Percentiles rank a stretch among this genome's conserved stretches.
Evolutionary conservation across 805 yeast species (phyloP).

Genomic region (Suhomyces faveliae): DNA sequence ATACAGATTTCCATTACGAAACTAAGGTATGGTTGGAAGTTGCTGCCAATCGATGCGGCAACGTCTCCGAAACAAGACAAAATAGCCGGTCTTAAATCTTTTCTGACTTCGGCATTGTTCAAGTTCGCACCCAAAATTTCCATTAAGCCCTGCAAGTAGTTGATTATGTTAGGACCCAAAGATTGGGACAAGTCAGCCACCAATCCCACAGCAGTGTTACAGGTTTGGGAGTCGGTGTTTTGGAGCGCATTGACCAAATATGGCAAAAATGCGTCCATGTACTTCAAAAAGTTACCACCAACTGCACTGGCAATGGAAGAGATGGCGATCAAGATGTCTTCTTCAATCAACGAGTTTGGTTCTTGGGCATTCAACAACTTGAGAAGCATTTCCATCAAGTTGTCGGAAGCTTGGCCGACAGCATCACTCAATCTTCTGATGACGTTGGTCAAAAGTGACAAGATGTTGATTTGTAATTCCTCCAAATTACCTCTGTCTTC

Average conservation of each 20-base stretch:
- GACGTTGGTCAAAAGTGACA: slow-evolving; percentile 76
- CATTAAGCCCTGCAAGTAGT: slow-evolving; percentile 81
- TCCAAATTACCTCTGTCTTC: slow-evolving; percentile 80
- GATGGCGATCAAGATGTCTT: slow-evolving; percentile 89
- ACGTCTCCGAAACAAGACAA: slow-evolving; percentile 94
- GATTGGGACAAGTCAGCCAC: slow-evolving; percentile 94
- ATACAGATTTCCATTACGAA: slow-evolving; percentile 78
- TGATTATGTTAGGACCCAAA: slow-evolving; percentile 67
- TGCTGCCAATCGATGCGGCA: slow-evolving; percentile 81
- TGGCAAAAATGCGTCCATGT: slow-evolving; percentile 81
- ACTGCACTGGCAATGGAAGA: slow-evolving; percentile 85
- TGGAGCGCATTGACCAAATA: slow-evolving; percentile 74
- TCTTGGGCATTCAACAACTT: slow-evolving; percentile 58
- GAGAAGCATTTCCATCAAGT: slow-evolving; percentile 79
- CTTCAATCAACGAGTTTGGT: slow-evolving; percentile 81
- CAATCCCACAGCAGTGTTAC: slow-evolving; percentile 89
- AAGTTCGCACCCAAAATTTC: slow-evolving; percentile 73
- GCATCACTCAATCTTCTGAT: slow-evolving; percentile 76
- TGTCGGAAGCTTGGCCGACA: slow-evolving; percentile 67
- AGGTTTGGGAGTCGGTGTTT: slow-evolving; percentile 79
- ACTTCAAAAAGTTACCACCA: slow-evolving; percentile 67
- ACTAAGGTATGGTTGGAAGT: slow-evolving; percentile 71
- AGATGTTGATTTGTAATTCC: slow-evolving; percentile 81
- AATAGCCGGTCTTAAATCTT: slow-evolving; percentile 83
- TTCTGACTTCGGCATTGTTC: slow-evolving; percentile 62